Conservation (phyloP, 352 stramenopile species). For the Phytophthora macrochlamydospora region DNA sequence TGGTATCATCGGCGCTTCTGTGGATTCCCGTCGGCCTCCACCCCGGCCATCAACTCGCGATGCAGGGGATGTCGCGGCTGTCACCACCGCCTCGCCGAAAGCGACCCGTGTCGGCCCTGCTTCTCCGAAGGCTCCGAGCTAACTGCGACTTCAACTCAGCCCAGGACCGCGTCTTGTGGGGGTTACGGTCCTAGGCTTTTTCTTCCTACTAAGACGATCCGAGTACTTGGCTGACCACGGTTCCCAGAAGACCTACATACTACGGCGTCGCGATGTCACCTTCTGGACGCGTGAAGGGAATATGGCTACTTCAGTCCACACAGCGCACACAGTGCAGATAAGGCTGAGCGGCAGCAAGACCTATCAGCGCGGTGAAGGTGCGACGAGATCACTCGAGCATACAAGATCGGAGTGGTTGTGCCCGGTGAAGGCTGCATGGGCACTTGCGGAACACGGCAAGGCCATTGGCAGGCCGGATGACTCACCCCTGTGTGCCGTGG, state of each 20-base stretch:
- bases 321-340: background rate
- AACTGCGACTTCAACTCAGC: background rate
- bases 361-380: background rate
- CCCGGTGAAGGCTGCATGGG: background rate
- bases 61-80: background rate
- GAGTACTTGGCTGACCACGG: background rate
- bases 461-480: background rate
- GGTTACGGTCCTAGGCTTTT: background rate
- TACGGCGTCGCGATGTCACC: background rate
- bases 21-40: background rate
- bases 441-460: background rate
- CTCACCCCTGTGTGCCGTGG: background rate
- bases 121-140: background rate
- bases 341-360: no score
- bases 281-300: background rate
- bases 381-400: background rate
- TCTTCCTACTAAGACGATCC: background rate
- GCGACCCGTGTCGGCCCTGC: background rate
- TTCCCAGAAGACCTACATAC: background rate
- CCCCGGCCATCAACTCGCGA: background rate
- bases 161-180: background rate
- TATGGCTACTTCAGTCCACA: background rate
- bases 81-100: background rate
- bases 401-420: background rate
- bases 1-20: background rate